Evolutionary conservation across 2,329 filamentous ascomycete genomes (phyloP), one percentile per base, ranked within the genome.

Genomic region (Daldinia sp.): DNA sequence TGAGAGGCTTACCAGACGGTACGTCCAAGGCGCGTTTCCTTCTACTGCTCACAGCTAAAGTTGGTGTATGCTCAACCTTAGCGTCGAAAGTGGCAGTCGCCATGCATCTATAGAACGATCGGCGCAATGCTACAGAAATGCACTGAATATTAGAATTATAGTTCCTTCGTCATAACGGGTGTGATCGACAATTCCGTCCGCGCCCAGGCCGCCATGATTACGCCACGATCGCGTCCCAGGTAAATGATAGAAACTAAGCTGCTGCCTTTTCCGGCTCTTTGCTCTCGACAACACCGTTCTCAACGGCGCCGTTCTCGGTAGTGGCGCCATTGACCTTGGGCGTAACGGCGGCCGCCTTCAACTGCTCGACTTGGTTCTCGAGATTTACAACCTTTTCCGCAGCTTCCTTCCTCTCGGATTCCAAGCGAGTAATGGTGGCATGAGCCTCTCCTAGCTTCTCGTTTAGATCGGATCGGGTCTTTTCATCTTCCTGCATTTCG

Each of bases 141-240:
- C 60, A 66, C 55, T 63, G 56, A 58, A 21, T 69, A 71, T 73
- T 71, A 72, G 69, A 66, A 72, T 72, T 71, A 72, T 54, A 48
- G 21, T 53, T 58, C 58, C 43, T 58, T 61, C 57, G 49, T 66
- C 52, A 34, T 65, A 56, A 43, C 54, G 47, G 54, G 48, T 56
- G 48, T 66, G 48, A 68, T 66, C 48, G 39, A 56, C 45, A 39
- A 56, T 47, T 56, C 43, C 49, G 21, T 56, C 45, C 32, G 55
- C 53, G 37, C 55, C 35, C 29, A 50, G 10, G 59, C 69, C 66
- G 61, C 68, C 30, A 68, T 50, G 55, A 66, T 63, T 60, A 63
- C 52, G 51, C 49, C 55, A 60, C 21, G 61, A 57, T 54, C 41
- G 65, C 64, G 53, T 67, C 37, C 41, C 10, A 21, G 45, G 48